Base-by-base conservation (phyloP, 2,329 filamentous ascomycete species). In the Colletotrichum sp. region DNA sequence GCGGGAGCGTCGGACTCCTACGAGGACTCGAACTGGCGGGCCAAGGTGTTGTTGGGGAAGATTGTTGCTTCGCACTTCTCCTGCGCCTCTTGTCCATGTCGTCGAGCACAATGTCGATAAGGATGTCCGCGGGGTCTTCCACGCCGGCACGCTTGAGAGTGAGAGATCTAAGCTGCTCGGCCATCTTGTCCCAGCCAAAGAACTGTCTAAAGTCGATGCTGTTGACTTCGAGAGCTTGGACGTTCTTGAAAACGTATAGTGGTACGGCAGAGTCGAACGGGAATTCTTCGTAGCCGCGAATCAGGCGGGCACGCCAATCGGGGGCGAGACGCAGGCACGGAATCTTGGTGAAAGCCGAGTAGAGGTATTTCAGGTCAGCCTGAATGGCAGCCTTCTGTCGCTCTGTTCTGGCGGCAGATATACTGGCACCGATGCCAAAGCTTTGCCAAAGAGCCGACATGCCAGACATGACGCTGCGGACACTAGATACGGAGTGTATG, bases 301-400 rank as follows among this genome's bases (percentile, higher is more conserved):
- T 98, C 77, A 98, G 88, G 69, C 94, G 93, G 65, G 96, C 96
- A 79, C 95, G 95, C 88, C 96, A 96, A 84, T 99, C 97, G n/a
- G 96, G 96, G 32, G 96, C 93, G 71, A 99, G 89, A 78, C 94
- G 93, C 78, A 99, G 88, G 82, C 95, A 98, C 0, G 97, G 97
- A 59, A 99, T 98, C 87, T 99, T 99, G 82, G 97, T 99, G 83
- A 99, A 99, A 73, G 97, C 95, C 57, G 97, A 99, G 87, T 98
- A 99, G 39, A 99, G 89, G 84, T 99, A 99, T 84, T 96, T 98
- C 80, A 98, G 88, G 83, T 99, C 97, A 73, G 94, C 92, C 82
- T 97, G 93, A 72, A 97, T 86, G 60, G 95, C 94, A 74, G 93
- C 94, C 85, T 98, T 98, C 84, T 97, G 95, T 83, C 95, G 96